Percentiles rank a stretch among this genome's conserved stretches.
These are phyloP conservation scores for Chlorophyllum brunneum DNA, from an alignment of 768 basidiomycete species.

Conservation along the genomic window DNA sequence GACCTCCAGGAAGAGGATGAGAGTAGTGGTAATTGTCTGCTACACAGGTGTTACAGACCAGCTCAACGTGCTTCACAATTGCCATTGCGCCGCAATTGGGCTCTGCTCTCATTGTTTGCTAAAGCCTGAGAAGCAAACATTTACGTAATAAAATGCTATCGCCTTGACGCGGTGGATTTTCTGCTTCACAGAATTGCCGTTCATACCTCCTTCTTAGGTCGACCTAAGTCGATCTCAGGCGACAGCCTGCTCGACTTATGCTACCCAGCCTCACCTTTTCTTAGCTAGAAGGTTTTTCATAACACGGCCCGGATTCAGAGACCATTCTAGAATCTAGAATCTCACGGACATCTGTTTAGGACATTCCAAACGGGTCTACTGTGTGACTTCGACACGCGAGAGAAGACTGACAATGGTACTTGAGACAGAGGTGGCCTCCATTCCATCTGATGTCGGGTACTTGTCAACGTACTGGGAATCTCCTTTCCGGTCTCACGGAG, in stretches of 20 bases:
- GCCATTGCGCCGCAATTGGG: slow-evolving; percentile 10
- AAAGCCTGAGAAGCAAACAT: neutral
- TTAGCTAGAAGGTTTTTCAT: no score
- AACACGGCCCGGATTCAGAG: neutral
- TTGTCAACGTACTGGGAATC: slow-evolving; percentile 1
- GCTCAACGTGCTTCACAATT: slow-evolving; percentile 4
- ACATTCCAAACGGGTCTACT: neutral
- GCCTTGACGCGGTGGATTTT: no score
- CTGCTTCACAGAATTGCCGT: no score
- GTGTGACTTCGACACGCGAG: neutral
- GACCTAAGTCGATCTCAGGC: no score
- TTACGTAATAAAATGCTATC: neutral
- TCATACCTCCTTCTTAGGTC: no score
- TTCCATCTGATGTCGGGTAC: neutral
- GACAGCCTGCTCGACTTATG: no score
- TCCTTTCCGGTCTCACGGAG: neutral
- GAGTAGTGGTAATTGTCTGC: slow-evolving; percentile 3
- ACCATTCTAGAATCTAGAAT: no score
- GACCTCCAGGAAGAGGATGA: neutral
- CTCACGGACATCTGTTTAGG: neutral
- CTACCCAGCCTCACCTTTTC: no score
- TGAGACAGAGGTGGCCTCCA: neutral
- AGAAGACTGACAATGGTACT: neutral
- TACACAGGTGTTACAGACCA: neutral
- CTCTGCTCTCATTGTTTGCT: neutral